These are phyloP conservation scores for Mucor sp. DNA, from an alignment of 371 early-diverging fungal species.

Conservation along the genomic window DNA sequence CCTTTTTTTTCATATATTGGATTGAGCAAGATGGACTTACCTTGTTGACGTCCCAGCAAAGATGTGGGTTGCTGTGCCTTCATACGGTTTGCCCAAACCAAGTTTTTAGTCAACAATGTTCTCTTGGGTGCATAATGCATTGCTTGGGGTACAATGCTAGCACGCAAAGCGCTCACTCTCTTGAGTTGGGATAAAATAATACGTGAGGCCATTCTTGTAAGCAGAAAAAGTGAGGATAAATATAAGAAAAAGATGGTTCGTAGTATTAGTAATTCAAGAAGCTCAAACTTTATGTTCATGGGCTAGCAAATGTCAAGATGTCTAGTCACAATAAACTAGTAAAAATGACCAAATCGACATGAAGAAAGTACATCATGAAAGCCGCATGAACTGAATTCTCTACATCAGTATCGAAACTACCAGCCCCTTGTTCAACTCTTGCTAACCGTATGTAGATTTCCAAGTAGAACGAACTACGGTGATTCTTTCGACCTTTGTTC, in stretches of 20 bases:
- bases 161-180: background rate
- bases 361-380: no score
- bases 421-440: no score
- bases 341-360: background rate
- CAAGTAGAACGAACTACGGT: no score
- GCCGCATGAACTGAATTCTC: no score
- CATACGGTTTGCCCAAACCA: slow-evolving; percentile 10
- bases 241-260: slow-evolving; percentile 1
- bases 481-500: no score
- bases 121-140: slow-evolving; percentile 1
- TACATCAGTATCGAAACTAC: no score
- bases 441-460: no score
- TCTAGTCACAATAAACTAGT: background rate
- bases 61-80: slow-evolving; percentile 8
- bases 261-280: background rate
- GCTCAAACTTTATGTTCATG: background rate
- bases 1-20: no score
- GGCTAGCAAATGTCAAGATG: background rate
- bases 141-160: slow-evolving; percentile 2
- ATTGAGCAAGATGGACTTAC: background rate
- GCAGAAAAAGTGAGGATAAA: background rate
- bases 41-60: slow-evolving; percentile 29
- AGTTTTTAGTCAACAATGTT: slow-evolving; percentile 17
- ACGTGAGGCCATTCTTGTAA: slow-evolving; percentile 13
- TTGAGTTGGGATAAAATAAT: slow-evolving; percentile 19